A percentile compares a stretch with the other conserved stretches of the same genome.
phyloP scores from a whole-genome alignment of 768 basidiomycete genomes.

The Naganishia kalamii region DNA sequence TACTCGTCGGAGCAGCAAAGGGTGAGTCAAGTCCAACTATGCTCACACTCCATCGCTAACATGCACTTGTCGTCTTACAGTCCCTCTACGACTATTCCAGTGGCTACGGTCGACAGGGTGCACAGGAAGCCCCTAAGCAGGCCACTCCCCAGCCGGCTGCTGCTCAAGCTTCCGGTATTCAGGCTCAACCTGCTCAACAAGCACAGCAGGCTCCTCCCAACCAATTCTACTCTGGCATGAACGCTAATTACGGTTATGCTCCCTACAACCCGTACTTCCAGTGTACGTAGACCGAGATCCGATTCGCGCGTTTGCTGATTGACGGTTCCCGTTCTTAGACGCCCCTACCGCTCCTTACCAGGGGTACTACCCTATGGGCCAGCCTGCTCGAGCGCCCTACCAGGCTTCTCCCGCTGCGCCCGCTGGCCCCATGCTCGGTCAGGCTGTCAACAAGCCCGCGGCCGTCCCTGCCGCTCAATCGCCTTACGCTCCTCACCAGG shows the following conservation, averaged over 20 bases:
- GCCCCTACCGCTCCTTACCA: constrained; percentile 42
- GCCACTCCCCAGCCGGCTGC: constrained; percentile 30
- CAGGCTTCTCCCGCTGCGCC: constrained; percentile 20
- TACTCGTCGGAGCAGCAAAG: constrained; percentile 37
- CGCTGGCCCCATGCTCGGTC: constrained; percentile 32
- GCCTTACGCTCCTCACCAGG: constrained; percentile 38
- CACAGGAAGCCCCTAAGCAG: constrained; percentile 38
- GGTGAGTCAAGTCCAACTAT: constrained; percentile 25
- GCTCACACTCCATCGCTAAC: not conserved
- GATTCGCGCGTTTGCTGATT: not conserved
- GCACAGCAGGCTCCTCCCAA: constrained; percentile 36
- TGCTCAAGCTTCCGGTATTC: constrained; percentile 23
- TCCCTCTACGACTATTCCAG: constrained; percentile 42
- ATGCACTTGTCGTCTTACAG: constrained; percentile 7
- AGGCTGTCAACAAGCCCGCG: constrained; percentile 30
- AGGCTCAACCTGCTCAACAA: constrained; percentile 27
- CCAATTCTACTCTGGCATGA: constrained; percentile 42
- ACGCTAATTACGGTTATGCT: constrained; percentile 42
- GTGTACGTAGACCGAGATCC: constrained; percentile 29
- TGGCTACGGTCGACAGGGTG: constrained; percentile 40
- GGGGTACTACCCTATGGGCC: constrained; percentile 43
- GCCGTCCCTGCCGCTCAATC: constrained; percentile 30
- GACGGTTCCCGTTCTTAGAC: constrained; percentile 31
- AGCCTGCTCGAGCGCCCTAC: constrained; percentile 36
- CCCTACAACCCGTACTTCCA: constrained; percentile 48